phyloP scores from a whole-genome alignment of 2,329 filamentous ascomycete species.

The Phoma sp. region DNA sequence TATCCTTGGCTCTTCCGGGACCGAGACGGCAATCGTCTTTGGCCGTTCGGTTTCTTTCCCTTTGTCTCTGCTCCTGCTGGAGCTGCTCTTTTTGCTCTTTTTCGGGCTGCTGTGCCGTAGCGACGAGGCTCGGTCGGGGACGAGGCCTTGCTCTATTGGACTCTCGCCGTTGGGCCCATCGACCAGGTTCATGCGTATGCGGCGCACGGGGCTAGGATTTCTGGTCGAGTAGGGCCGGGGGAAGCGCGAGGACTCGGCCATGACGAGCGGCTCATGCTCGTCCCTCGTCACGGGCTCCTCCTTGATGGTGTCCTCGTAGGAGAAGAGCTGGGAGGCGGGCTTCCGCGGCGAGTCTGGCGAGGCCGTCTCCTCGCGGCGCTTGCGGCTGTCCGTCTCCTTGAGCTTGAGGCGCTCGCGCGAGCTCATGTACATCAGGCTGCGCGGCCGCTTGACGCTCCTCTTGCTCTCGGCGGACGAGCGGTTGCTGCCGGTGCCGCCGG shows the following conservation, averaged over 20 bases:
- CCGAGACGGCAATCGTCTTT: background rate
- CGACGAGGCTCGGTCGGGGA: constrained; percentile 46
- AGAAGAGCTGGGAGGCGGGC: constrained; percentile 32
- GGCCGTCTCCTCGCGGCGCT: constrained; percentile 56
- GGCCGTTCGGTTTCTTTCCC: constrained; percentile 8
- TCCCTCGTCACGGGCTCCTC: constrained; percentile 40
- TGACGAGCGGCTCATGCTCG: constrained; percentile 21
- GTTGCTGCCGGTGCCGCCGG: constrained; percentile 29
- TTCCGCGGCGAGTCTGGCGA: constrained; percentile 36
- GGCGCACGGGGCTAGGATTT: constrained; percentile 40
- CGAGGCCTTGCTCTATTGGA: constrained; percentile 39
- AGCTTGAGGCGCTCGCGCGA: constrained; percentile 72
- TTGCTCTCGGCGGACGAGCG: constrained; percentile 47
- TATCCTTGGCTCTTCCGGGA: constrained; percentile 4
- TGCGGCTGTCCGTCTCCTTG: constrained; percentile 66
- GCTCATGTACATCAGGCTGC: constrained; percentile 75
- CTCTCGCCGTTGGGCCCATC: constrained; percentile 34
- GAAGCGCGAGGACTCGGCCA: constrained; percentile 37
- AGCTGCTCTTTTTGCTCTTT: constrained; percentile 37
- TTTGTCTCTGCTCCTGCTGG: constrained; percentile 32
- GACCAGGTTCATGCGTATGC: constrained; percentile 32
- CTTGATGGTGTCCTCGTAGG: constrained; percentile 48
- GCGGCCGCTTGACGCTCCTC: constrained; percentile 50
- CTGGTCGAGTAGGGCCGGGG: constrained; percentile 40
- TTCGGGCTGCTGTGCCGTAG: constrained; percentile 44